Base-by-base conservation (phyloP, 352 stramenopile species). In the Pythium insidiosum region DNA sequence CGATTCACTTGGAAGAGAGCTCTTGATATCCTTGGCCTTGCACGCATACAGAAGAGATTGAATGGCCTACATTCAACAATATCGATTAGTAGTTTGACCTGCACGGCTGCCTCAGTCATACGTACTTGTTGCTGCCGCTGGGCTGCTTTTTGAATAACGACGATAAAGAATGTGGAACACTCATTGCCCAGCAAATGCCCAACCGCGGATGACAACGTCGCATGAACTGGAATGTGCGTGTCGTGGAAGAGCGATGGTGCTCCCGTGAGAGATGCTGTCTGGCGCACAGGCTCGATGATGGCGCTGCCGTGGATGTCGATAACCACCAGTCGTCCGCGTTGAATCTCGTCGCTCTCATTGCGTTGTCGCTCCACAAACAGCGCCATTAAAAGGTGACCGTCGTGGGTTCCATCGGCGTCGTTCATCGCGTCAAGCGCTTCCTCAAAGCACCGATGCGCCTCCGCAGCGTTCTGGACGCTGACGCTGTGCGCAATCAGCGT, bases 31-130 rank as follows among this genome's bases (percentile, higher is more conserved):
- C 44, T 86, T 88, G 11, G 76, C 73, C 33, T 85, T 86, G 61
- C 73, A 88, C 2, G 73, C 78, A 43, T 86, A 91, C 56, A 91
- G 42, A 9, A 91, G 52, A 11, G 73, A 77, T 30, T 88, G 75
- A 30, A 91, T 88, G 4, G 75, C 77, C 74, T 89, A 53, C 20
- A 29, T 20, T 31, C 23, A 15, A 40, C 5, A 22, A 50, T 6
- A 3, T 33, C 28, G 9, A 13, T 33, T 9, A 38, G n/a, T n/a
- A n/a, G n/a, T n/a, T n/a, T n/a, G n/a, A n/a, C n/a, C n/a, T n/a
- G n/a, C n/a, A n/a, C n/a, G n/a, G n/a, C n/a, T n/a, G n/a, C n/a
- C n/a, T 24, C 22, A 34, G 11, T 25, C 13, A 31, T 18, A 39
- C 50, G 13, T 50, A 86, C 78, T 57, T 86, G 71, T 38, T 88